Evolutionary conservation across 176 grass and related monocot species (phyloP).

Genomic region (Zoysia pacifica): DNA sequence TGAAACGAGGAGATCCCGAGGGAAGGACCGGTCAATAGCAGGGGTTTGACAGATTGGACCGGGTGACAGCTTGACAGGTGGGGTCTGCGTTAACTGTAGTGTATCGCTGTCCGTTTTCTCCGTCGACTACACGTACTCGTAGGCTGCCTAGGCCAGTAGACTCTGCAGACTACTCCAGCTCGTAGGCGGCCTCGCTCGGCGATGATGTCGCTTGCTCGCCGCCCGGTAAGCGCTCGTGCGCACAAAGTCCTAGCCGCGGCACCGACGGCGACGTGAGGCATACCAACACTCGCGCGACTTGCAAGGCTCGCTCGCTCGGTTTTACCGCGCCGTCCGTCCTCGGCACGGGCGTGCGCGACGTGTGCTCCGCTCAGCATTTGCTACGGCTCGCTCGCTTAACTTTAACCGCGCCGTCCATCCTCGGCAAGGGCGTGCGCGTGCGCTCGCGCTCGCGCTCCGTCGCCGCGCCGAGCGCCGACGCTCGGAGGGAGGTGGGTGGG

Average conservation of each 20-base stretch:
- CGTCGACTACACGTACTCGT: no score
- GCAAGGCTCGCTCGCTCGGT: neutral
- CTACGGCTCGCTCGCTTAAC: neutral
- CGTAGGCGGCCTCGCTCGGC: neutral
- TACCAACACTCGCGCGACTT: neutral
- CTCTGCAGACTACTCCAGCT: neutral
- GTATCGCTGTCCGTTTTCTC: neutral
- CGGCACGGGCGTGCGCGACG: neutral
- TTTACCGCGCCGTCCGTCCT: neutral
- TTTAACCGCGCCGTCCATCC: no score
- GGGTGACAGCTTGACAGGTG: neutral
- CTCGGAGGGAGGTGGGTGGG: neutral
- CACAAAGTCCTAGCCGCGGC: neutral
- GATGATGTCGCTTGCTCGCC: neutral
- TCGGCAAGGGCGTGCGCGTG: no score
- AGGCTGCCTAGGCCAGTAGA: neutral
- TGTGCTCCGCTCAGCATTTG: no score
- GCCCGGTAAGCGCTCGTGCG: neutral
- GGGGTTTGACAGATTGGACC: constrained; percentile 31
- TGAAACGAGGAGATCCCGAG: constrained; percentile 8
- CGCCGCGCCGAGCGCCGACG: neutral
- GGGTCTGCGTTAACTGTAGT: neutral
- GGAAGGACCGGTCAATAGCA: constrained; percentile 31
- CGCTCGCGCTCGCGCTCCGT: no score
- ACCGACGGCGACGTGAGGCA: neutral